Evolutionary conservation across 2,329 filamentous ascomycete genomes (phyloP).

Genomic region (Penicillium brevicompactum): DNA sequence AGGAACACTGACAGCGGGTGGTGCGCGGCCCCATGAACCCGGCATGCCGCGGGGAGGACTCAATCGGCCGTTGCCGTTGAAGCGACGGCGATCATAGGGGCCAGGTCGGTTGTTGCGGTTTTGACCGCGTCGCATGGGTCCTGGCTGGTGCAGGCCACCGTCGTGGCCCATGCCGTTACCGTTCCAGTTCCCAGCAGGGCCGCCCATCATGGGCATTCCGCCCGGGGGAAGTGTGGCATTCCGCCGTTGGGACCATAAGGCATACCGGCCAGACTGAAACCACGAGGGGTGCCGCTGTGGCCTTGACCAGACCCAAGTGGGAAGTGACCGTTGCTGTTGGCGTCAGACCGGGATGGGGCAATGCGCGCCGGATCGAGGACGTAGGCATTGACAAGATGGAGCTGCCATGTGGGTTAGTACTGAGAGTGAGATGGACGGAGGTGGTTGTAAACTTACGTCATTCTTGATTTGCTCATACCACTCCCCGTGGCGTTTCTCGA

Average conservation of each 20-base stretch:
- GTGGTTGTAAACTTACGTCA: conserved; percentile 66
- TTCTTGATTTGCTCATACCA: conserved; percentile 79
- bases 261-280: conserved; percentile 79
- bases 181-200: conserved; percentile 29
- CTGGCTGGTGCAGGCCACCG: conserved; percentile 54
- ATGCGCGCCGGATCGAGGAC: conserved; percentile 94
- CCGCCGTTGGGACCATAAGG: conserved; percentile 50
- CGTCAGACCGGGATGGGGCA: conserved; percentile 87
- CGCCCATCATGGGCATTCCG: conserved; percentile 39
- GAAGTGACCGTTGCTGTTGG: conserved; percentile 95
- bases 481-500: conserved; percentile 91
- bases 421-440: background rate
- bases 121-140: conserved; percentile 70
- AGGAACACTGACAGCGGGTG: conserved; percentile 37
- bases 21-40: conserved; percentile 41
- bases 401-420: conserved; percentile 51
- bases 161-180: conserved; percentile 41
- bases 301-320: conserved; percentile 75
- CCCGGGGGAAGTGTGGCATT: conserved; percentile 28
- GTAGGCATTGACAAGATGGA: conserved; percentile 89
- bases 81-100: conserved; percentile 69
- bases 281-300: conserved; percentile 81
- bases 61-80: conserved; percentile 52
- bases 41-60: conserved; percentile 41
- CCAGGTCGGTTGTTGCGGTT: conserved; percentile 66